Evolutionary conservation across 345 rosid species (phyloP).

Genomic region (Erysimum cheiranthoides): DNA sequence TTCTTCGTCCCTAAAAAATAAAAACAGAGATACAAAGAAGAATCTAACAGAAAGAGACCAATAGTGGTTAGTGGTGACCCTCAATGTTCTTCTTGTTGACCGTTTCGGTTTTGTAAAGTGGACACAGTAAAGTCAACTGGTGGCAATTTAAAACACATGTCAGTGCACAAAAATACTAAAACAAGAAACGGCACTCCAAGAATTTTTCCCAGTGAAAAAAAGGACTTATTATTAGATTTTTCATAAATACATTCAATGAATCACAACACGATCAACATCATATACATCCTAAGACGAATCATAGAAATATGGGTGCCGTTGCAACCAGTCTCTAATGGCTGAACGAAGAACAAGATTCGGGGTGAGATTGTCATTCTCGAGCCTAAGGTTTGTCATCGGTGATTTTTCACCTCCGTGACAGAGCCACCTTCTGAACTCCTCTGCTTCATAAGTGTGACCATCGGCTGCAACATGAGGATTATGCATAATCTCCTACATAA

Average conservation of each 20-base stretch:
- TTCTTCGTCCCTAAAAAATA: conserved; percentile 18
- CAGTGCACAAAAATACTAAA: conserved; percentile 22
- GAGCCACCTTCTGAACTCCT: conserved; percentile 70
- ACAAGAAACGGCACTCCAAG: conserved; percentile 18
- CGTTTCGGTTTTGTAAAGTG: conserved; percentile 27
- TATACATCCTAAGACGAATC: conserved; percentile 25
- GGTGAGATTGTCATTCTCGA: conserved; percentile 53
- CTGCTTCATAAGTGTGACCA: conserved; percentile 77
- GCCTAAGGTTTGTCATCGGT: conserved; percentile 68
- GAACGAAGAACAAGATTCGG: conserved; percentile 78
- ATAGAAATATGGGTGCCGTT: conserved; percentile 35
- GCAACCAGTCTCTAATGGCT: conserved; percentile 69
- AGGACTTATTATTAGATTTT: conserved; percentile 18
- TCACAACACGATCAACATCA: conserved; percentile 36
- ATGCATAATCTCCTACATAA: conserved; percentile 73
- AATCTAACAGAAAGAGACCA: conserved; percentile 30
- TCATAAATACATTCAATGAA: conserved; percentile 17
- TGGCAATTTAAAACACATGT: conserved; percentile 25
- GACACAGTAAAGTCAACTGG: conserved; percentile 36
- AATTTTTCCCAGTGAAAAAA: background rate
- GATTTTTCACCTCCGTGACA: conserved; percentile 64
- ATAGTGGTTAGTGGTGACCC: conserved; percentile 45
- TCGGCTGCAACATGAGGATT: conserved; percentile 86
- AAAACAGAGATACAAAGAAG: conserved; percentile 35
- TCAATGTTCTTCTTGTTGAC: conserved; percentile 41